phyloP scores from a whole-genome alignment of 1,284 basidiomycete genomes.

The Fomitopsis schrenkii region DNA sequence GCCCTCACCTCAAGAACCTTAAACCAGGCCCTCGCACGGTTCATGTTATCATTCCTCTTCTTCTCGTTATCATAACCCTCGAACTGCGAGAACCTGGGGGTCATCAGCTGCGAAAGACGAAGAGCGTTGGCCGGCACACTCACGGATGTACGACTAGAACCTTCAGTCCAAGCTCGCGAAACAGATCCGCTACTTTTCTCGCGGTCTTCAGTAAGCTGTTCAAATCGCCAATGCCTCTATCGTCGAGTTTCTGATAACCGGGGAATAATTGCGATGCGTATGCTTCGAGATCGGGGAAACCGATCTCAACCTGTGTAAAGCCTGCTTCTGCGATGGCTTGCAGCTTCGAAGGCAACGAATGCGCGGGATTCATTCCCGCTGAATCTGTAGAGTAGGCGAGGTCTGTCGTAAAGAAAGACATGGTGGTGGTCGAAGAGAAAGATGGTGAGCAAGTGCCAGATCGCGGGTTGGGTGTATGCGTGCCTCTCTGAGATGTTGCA shows the following conservation, averaged over 20 bases:
- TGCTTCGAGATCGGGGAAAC: slow-evolving; percentile 28
- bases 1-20: slow-evolving; percentile 21
- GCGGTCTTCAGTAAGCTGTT: slow-evolving; percentile 21
- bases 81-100: slow-evolving; percentile 23
- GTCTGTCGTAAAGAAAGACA: slow-evolving; percentile 6
- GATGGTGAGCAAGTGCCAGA: background rate
- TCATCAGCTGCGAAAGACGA: background rate
- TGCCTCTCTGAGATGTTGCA: background rate
- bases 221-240: slow-evolving; percentile 22
- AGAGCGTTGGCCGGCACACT: background rate
- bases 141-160: slow-evolving; percentile 23
- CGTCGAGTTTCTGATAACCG: slow-evolving; percentile 22
- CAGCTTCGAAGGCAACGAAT: slow-evolving; percentile 27
- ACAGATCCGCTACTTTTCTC: slow-evolving; percentile 16
- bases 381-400: slow-evolving; percentile 28
- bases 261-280: slow-evolving; percentile 19
- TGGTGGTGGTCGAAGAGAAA: background rate
- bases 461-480: background rate
- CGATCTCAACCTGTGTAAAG: slow-evolving; percentile 25
- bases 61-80: slow-evolving; percentile 22
- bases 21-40: slow-evolving; percentile 26
- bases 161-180: slow-evolving; percentile 17
- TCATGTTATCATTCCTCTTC: slow-evolving; percentile 16
- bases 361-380: slow-evolving; percentile 29
- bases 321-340: slow-evolving; percentile 27